Evolutionary conservation across 495 filamentous ascomycete genomes (phyloP).

Genomic region (Parathielavia hyrcaniae): DNA sequence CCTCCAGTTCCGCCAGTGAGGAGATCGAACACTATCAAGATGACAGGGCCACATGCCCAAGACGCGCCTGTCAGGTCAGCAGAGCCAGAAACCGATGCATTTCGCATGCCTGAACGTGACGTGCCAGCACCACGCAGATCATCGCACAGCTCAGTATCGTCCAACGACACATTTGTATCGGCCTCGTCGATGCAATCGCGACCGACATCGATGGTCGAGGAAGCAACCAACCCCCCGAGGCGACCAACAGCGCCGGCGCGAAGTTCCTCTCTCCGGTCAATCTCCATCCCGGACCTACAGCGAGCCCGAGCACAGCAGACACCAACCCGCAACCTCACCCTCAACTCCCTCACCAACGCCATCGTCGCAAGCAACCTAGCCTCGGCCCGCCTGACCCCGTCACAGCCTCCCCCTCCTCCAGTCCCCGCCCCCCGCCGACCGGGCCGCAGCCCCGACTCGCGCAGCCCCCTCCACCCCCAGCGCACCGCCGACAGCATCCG

Average conservation of each 20-base stretch:
- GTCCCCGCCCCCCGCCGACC: constrained; percentile 26
- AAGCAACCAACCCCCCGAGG: neutral
- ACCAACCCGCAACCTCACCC: constrained; percentile 27
- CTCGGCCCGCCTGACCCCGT: constrained; percentile 46
- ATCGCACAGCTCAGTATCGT: constrained; percentile 33
- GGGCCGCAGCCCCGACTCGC: constrained; percentile 23
- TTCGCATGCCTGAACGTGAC: too few species aligned
- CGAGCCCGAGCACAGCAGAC: constrained; percentile 15
- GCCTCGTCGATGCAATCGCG: constrained; percentile 40
- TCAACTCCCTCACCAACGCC: constrained; percentile 56
- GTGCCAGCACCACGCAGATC: constrained; percentile 6
- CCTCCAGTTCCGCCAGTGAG: constrained; percentile 17
- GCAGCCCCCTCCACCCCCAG: constrained; percentile 43
- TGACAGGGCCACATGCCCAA: neutral
- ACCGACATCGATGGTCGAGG: constrained; percentile 24
- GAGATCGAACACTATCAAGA: constrained; percentile 1
- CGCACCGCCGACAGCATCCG: constrained; percentile 36
- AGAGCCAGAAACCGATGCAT: neutral
- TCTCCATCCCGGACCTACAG: constrained; percentile 12
- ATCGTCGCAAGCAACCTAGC: constrained; percentile 82
- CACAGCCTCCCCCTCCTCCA: constrained; percentile 33
- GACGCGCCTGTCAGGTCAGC: neutral
- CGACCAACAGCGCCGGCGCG: neutral
- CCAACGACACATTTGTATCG: constrained; percentile 44
- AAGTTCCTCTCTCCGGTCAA: constrained; percentile 9